phyloP scores from a whole-genome alignment of 2,329 filamentous ascomycete species.

The Claviceps sp. region DNA sequence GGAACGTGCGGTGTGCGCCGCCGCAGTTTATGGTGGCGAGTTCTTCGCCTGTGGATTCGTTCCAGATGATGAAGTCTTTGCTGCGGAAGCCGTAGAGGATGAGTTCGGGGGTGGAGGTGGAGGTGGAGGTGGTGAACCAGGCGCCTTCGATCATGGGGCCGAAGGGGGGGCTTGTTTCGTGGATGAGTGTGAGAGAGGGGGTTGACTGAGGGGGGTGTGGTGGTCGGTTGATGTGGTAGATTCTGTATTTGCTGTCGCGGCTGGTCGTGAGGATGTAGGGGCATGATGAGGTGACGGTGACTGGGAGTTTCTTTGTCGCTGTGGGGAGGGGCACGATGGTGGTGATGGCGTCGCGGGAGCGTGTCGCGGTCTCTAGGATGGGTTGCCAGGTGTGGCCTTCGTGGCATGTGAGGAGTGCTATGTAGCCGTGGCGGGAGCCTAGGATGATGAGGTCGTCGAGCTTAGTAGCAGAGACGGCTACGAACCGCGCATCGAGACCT shows the following conservation, averaged over 20 bases:
- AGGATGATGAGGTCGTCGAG: conserved; percentile 31
- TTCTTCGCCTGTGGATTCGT: conserved; percentile 57
- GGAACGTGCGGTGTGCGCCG: conserved; percentile 69
- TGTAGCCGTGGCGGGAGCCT: conserved; percentile 39
- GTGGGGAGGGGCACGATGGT: conserved; percentile 38
- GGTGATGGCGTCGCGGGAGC: conserved; percentile 53
- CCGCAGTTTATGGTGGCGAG: conserved; percentile 66
- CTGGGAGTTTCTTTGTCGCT: conserved; percentile 3
- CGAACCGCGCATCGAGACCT: conserved; percentile 33
- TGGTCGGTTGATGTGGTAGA: conserved; percentile 34
- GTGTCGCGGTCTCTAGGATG: conserved; percentile 23
- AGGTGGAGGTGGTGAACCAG: conserved; percentile 32
- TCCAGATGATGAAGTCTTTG: conserved; percentile 69
- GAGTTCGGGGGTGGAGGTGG: conserved; percentile 32
- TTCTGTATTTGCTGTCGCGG: conserved; percentile 62
- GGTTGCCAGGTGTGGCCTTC: conserved; percentile 13
- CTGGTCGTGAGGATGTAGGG: conserved; percentile 54
- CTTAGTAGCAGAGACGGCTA: conserved; percentile 32
- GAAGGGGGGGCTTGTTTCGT: conserved; percentile 56
- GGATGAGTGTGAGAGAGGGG: conserved; percentile 35
- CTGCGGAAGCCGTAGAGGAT: conserved; percentile 71
- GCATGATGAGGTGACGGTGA: conserved; percentile 5
- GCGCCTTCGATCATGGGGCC: conserved; percentile 65
- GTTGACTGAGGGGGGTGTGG: conserved; percentile 5
- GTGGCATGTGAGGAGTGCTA: conserved; percentile 22